Percentiles rank a stretch among this genome's conserved stretches.
Conservation (phyloP, 2,329 filamentous ascomycete genomes). For the Pseudocercospora macadamiae region DNA sequence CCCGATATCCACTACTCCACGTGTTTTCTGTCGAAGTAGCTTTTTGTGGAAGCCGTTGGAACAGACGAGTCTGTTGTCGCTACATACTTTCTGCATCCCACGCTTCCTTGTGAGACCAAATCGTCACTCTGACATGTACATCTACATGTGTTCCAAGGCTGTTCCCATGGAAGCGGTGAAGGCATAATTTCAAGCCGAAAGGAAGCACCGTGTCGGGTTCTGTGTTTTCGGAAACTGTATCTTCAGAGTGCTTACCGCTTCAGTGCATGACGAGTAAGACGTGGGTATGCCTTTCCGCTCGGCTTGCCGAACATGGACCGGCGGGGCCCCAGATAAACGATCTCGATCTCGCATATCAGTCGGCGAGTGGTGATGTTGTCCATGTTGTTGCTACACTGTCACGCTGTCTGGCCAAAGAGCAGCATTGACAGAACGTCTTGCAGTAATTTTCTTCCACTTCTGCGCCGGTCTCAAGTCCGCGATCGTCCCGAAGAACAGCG, state of each 20-base stretch:
- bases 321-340: too few species aligned
- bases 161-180: background rate
- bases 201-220: background rate
- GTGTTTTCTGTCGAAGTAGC: too few species aligned
- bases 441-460: background rate
- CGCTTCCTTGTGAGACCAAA: too few species aligned
- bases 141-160: too few species aligned
- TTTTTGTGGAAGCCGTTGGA: too few species aligned
- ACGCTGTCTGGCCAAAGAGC: too few species aligned
- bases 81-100: too few species aligned
- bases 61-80: too few species aligned
- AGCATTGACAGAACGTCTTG: background rate
- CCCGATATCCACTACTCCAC: too few species aligned
- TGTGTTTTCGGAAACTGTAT: background rate
- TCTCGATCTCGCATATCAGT: too few species aligned
- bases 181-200: background rate
- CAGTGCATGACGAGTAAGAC: background rate
- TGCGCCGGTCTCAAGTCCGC: background rate
- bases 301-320: background rate
- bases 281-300: background rate
- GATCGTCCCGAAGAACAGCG: background rate
- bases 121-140: background rate
- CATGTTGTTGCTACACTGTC: too few species aligned
- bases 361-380: too few species aligned
- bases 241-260: background rate